Percentiles rank a stretch among this genome's conserved stretches.
Conservation (phyloP, 106 monocot species). For the Hemerocallis citrina region DNA sequence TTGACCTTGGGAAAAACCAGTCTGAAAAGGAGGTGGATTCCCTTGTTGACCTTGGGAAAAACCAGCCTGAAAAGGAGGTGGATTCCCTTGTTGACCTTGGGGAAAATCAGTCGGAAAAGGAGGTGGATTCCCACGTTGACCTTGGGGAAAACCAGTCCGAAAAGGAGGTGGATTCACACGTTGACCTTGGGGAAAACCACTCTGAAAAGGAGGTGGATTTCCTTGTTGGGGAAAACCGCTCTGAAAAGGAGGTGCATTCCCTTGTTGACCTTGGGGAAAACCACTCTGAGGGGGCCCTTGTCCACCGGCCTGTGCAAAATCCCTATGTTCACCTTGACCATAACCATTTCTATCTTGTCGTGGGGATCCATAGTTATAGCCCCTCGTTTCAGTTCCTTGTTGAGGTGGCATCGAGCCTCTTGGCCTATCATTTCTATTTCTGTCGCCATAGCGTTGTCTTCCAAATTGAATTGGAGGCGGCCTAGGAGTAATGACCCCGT, state of each 20-base stretch:
- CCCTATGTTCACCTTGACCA: not conserved
- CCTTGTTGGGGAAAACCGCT: not conserved
- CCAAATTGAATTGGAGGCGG: conserved; percentile 85
- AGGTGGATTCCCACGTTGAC: not conserved
- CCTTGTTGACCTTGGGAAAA: not conserved
- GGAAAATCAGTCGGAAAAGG: not conserved
- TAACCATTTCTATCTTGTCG: conserved; percentile 29
- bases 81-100: conserved; percentile 1
- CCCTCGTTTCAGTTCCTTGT: conserved; percentile 28
- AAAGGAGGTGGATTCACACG: not conserved
- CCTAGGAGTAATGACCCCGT: conserved; percentile 86
- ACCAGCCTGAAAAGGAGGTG: not conserved
- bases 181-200: not conserved
- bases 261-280: conserved; percentile 6
- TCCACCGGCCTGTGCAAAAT: not conserved
- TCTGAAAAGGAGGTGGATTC: conserved; percentile 16
- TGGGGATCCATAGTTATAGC: conserved; percentile 35
- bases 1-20: conserved; percentile 27
- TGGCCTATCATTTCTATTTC: conserved; percentile 47
- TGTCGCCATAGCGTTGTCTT: conserved; percentile 52
- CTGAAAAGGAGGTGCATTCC: not conserved
- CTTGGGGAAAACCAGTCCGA: not conserved
- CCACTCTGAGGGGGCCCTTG: not conserved
- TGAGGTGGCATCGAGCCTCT: conserved; percentile 28
- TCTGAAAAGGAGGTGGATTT: not conserved